Percentiles rank a stretch among this genome's conserved stretches.
phyloP scores from a whole-genome alignment of 169 alveolate species.

The Cryptosporidium andersoni region DNA sequence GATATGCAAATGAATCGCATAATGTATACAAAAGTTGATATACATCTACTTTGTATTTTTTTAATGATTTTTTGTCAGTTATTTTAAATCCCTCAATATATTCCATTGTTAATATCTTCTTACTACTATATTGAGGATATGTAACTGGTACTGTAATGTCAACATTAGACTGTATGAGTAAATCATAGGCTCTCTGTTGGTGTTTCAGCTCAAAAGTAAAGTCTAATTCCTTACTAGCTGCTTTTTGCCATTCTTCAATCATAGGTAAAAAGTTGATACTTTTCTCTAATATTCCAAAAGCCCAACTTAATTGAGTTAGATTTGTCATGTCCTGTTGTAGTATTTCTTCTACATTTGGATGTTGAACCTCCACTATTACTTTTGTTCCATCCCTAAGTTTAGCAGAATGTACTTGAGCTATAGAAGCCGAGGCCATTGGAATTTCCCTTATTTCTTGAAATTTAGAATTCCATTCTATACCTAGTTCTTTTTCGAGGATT shows the following conservation, averaged over 20 bases:
- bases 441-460: conserved; percentile 77
- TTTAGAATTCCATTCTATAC: conserved; percentile 59
- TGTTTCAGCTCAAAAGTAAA: conserved; percentile 82
- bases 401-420: conserved; percentile 86
- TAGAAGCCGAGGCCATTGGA: conserved; percentile 85
- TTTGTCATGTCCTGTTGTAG: conserved; percentile 80
- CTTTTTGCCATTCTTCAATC: conserved; percentile 87
- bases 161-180: conserved; percentile 77
- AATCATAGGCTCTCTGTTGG: conserved; percentile 81
- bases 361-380: conserved; percentile 84
- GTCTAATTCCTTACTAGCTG: conserved; percentile 86
- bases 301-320: conserved; percentile 79
- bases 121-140: conserved; percentile 80
- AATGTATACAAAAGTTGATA: conserved; percentile 71
- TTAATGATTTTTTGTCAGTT: conserved; percentile 79
- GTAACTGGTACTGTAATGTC: conserved; percentile 82
- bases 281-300: conserved; percentile 81
- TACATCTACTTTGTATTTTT: conserved; percentile 68
- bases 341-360: conserved; percentile 81
- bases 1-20: conserved; percentile 81
- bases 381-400: conserved; percentile 75
- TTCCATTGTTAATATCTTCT: conserved; percentile 88
- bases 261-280: conserved; percentile 69
- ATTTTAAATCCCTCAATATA: conserved; percentile 86
- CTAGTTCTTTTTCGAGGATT: conserved; percentile 83